Conservation (phyloP, 495 filamentous ascomycete genomes). For the Trichoderma orchidacearum region DNA sequence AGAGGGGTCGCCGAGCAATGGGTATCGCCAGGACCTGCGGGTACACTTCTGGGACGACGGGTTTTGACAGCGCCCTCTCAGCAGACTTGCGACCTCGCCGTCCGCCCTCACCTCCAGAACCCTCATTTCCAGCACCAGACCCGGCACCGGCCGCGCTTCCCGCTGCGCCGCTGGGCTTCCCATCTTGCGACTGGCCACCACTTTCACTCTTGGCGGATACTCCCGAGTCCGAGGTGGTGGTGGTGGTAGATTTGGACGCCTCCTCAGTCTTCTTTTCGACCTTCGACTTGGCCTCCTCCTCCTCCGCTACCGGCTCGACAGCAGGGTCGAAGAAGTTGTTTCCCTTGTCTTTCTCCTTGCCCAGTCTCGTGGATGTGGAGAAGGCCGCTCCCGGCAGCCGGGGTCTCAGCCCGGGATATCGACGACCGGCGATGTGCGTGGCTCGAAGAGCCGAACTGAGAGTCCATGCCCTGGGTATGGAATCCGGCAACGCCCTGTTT, state of each 20-base stretch:
- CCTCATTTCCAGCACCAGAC: slow-evolving; percentile 16
- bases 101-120: slow-evolving; percentile 32
- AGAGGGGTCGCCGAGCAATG: slow-evolving; percentile 88
- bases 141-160: slow-evolving; percentile 17
- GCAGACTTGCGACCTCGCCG: slow-evolving; percentile 47
- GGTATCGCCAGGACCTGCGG: slow-evolving; percentile 98
- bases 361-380: slow-evolving; percentile 2
- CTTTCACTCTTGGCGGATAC: slow-evolving; percentile 7
- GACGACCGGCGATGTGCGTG: background rate
- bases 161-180: slow-evolving; percentile 26
- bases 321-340: slow-evolving; percentile 8
- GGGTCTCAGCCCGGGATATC: background rate
- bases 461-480: background rate
- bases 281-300: slow-evolving; percentile 14
- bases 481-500: background rate
- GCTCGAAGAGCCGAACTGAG: background rate
- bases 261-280: slow-evolving; percentile 15
- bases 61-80: slow-evolving; percentile 71
- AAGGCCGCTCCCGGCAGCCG: background rate
- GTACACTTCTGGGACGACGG: slow-evolving; percentile 84
- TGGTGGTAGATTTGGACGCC: slow-evolving; percentile 7
- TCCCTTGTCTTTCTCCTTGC: slow-evolving; percentile 8
- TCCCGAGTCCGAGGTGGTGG: background rate
- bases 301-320: slow-evolving; percentile 7
- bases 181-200: slow-evolving; percentile 25